Conservation (phyloP, 805 yeast species). For the Sugiyamaella lignohabitans region DNA sequence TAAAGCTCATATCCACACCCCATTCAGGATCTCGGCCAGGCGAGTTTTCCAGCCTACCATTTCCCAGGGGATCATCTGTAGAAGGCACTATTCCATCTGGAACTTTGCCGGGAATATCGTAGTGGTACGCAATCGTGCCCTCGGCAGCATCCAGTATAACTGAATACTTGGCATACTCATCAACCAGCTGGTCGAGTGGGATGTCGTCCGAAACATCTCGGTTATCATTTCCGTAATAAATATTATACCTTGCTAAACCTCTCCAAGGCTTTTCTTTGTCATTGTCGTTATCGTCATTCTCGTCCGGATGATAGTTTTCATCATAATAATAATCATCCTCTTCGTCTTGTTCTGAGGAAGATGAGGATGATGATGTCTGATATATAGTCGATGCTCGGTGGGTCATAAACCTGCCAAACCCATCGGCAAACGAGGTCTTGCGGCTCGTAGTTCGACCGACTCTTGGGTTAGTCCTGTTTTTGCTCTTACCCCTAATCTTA, state of each 20-base stretch:
- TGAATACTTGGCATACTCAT: conserved; percentile 80
- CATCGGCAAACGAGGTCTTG: too few relatives aligned
- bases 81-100: conserved; percentile 35
- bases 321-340: neutral
- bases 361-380: neutral
- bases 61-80: conserved; percentile 44
- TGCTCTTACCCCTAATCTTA: too few relatives aligned
- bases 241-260: conserved; percentile 69
- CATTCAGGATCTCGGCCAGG: conserved; percentile 48
- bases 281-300: neutral
- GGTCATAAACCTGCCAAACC: too few relatives aligned
- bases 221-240: conserved; percentile 32
- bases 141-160: conserved; percentile 56
- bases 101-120: conserved; percentile 65
- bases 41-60: conserved; percentile 28
- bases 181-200: conserved; percentile 30
- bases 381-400: too few relatives aligned
- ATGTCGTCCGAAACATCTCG: conserved; percentile 23
- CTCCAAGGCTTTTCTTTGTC: conserved; percentile 45
- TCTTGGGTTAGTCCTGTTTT: too few relatives aligned
- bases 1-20: conserved; percentile 55
- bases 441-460: neutral
- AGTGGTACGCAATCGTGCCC: conserved; percentile 52
- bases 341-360: neutral
- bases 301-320: neutral